Evolutionary conservation across 345 rosid species (phyloP).

Genomic region (Combretum micranthum): DNA sequence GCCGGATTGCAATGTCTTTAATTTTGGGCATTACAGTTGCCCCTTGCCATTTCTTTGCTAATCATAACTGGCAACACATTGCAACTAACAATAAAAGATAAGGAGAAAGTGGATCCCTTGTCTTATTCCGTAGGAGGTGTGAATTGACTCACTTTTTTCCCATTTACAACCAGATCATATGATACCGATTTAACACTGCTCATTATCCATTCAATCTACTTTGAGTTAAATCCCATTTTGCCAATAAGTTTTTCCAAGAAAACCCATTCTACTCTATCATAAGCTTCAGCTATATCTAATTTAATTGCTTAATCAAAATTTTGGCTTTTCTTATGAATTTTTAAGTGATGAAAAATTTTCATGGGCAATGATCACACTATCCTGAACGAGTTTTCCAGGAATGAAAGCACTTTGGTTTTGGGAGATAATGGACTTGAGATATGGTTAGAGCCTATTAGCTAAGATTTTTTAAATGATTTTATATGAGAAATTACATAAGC

Average conservation of each 20-base stretch:
- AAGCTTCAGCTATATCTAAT: not conserved
- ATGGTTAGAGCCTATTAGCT: not conserved
- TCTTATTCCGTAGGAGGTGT: too few relatives aligned
- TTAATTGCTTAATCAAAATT: not conserved
- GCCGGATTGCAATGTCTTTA: too few relatives aligned
- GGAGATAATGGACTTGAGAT: not conserved
- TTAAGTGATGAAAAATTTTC: not conserved
- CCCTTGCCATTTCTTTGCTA: too few relatives aligned
- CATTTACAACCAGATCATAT: too few relatives aligned
- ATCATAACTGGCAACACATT: too few relatives aligned
- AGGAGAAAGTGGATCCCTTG: too few relatives aligned
- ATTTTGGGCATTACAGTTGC: too few relatives aligned
- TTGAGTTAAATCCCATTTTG: not conserved
- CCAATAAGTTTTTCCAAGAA: not conserved
- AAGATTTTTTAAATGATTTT: not conserved
- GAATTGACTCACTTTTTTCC: too few relatives aligned
- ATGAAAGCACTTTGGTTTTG: not conserved
- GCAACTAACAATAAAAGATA: too few relatives aligned
- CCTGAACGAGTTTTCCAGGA: not conserved
- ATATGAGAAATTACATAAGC: not conserved
- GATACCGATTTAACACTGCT: not conserved
- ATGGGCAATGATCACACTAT: not conserved
- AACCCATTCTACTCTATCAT: not conserved
- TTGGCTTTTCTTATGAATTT: not conserved
- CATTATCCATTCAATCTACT: not conserved